Conservation (phyloP, 352 stramenopile species). For the Phytophthora hibernalis region DNA sequence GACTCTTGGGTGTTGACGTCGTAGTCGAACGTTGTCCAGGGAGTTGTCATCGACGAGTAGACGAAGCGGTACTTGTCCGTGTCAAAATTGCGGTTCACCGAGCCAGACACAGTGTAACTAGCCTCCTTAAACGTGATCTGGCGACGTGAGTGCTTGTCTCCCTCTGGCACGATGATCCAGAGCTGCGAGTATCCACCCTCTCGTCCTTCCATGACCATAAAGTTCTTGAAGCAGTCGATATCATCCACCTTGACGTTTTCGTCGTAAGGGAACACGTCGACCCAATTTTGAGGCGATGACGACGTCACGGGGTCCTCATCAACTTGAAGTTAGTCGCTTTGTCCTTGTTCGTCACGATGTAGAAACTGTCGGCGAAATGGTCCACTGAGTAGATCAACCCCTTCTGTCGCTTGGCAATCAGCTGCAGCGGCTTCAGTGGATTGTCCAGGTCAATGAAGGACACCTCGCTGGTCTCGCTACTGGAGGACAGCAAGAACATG, state of each 20-base stretch:
- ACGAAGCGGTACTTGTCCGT: constrained; percentile 88
- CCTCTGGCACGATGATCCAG: constrained; percentile 81
- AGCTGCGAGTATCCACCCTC: constrained; percentile 88
- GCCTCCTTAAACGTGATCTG: constrained; percentile 91
- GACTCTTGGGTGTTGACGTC: constrained; percentile 69
- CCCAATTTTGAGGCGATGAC: constrained; percentile 78
- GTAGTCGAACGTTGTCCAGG: constrained; percentile 88
- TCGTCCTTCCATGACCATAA: constrained; percentile 87
- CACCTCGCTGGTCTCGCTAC: constrained; percentile 93
- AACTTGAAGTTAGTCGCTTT: constrained; percentile 95
- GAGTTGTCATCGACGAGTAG: constrained; percentile 95
- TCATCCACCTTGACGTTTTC: constrained; percentile 84
- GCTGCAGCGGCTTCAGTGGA: constrained; percentile 48
- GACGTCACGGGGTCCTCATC: constrained; percentile 70
- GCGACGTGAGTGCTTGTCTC: constrained; percentile 52
- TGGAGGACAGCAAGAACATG: constrained; percentile 90
- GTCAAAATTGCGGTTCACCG: constrained; percentile 90
- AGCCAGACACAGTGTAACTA: constrained; percentile 88
- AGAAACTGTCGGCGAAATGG: constrained; percentile 90
- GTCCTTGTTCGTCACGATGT: constrained; percentile 95
- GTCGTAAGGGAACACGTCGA: constrained; percentile 89
- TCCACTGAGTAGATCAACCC: constrained; percentile 87
- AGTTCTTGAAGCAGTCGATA: constrained; percentile 89
- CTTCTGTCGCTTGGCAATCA: constrained; percentile 75
- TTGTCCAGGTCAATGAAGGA: constrained; percentile 78